Base-by-base conservation (phyloP, 306 rosid species). In the Corylus americana region DNA sequence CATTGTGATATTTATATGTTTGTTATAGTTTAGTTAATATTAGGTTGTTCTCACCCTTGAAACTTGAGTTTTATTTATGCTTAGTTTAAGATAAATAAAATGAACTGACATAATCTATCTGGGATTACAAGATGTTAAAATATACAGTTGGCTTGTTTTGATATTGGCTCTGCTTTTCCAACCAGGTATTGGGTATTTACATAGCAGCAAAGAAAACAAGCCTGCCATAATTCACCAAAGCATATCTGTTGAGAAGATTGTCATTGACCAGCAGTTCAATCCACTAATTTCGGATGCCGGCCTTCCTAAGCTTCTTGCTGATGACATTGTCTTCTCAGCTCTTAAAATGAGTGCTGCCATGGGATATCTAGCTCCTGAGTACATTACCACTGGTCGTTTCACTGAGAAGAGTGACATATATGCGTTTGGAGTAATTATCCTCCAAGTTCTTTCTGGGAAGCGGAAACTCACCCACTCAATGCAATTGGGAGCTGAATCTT, bases 291-390 rank as follows among this genome's bases (percentile, higher is more conserved):
- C 90, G 48, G 93, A 95, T 78, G 80, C 96, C 1, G 98, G 92
- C 70, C 92, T 95, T 45, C 92, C 97, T 0, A 88, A 87, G 90
- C 92, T 95, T 86, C 97, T 95, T 11, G 99, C 98, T 29, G 98
- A 95, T 75, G 99, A 95, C 79, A 87, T 93, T 47, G 90, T 93
- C 81, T 93, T 90, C 88, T 93, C 96, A 16, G 89, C 94, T 73
- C 89, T 95, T n/a, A 95, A 95, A 87, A 87, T 86, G 7, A 95
- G 99, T 79, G 99, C 99, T 47, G 98, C 99, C 47, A 93, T 93
- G 99, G 99, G 99, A 82, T 95, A 93, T 87, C 86, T 95, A 14
- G 99, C 99, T 71, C 98, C 98, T 0, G 99, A 95, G 83, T 95
- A 95, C 85, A 87, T 93, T 13, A 93, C 90, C 8, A 93, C 97